A percentile compares a stretch with the other conserved stretches of the same genome.
Conservation (phyloP, 2,329 filamentous ascomycete genomes). For the Exophiala oligosperma region DNA sequence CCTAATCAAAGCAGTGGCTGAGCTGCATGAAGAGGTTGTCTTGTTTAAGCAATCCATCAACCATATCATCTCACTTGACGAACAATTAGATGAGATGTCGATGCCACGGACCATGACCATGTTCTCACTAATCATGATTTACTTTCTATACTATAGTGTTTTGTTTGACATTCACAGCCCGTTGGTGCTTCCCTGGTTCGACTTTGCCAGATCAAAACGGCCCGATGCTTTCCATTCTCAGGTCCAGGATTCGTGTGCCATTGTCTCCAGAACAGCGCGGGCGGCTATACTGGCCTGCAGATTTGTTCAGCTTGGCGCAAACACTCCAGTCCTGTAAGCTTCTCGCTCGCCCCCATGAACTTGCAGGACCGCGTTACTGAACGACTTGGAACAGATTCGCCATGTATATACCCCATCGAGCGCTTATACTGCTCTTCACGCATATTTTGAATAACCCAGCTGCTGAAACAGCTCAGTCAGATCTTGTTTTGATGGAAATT, state of each 20-base stretch:
- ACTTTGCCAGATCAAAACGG: neutral
- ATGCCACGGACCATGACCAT: slow-evolving; percentile 7
- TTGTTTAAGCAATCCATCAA: no score
- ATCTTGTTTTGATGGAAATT: slow-evolving; percentile 1
- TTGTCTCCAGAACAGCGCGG: no score
- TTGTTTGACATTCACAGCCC: slow-evolving; percentile 6
- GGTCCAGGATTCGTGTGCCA: neutral
- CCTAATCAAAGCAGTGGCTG: neutral
- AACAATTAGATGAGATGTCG: neutral
- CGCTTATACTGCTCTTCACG: slow-evolving; percentile 1
- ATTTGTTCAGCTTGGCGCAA: no score
- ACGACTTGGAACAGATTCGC: no score
- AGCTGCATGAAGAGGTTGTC: neutral
- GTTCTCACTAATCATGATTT: neutral
- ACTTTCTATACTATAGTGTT: slow-evolving; percentile 5
- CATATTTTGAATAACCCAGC: slow-evolving; percentile 3
- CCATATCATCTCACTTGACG: neutral
- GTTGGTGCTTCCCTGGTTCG: slow-evolving; percentile 2
- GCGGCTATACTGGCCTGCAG: no score
- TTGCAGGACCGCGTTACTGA: no score
- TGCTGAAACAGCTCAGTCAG: neutral
- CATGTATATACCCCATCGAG: neutral
- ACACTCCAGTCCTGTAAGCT: no score
- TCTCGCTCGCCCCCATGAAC: no score
- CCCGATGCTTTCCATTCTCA: slow-evolving; percentile 1